phyloP scores from a whole-genome alignment of 306 rosid species.

The Trifolium repens region DNA sequence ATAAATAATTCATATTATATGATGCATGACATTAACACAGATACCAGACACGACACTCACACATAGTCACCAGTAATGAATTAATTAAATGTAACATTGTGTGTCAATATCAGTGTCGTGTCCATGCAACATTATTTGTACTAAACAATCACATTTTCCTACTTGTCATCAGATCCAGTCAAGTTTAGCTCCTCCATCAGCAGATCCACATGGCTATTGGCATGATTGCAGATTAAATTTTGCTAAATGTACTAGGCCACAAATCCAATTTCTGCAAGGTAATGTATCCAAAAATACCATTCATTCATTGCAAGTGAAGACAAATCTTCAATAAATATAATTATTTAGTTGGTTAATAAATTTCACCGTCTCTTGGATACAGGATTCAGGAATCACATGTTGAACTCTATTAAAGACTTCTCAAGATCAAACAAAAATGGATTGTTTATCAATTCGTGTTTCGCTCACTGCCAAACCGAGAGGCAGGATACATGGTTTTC shows the following conservation, averaged over 20 bases:
- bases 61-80: neutral
- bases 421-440: constrained; percentile 68
- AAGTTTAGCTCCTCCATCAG: constrained; percentile 91
- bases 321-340: neutral
- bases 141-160: constrained; percentile 8
- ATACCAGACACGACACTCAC: neutral
- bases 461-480: constrained; percentile 95
- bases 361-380: constrained; percentile 33
- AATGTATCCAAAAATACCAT: constrained; percentile 17
- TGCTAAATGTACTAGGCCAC: constrained; percentile 67
- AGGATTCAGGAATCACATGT: constrained; percentile 91
- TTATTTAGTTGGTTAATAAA: neutral
- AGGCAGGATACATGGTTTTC: constrained; percentile 96
- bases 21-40: neutral
- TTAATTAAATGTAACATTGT: neutral
- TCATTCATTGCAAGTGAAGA: neutral
- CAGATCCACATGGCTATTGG: constrained; percentile 91
- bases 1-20: neutral
- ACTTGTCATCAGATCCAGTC: constrained; percentile 71
- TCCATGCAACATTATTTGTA: neutral
- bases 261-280: constrained; percentile 87
- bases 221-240: constrained; percentile 82
- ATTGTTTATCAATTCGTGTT: constrained; percentile 81
- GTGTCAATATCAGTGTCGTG: neutral
- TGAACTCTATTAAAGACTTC: constrained; percentile 59